Evolutionary conservation across 495 filamentous ascomycete genomes (phyloP), one percentile per base, ranked within the genome.

Genomic region (Melanomma pulvis-pyrius): DNA sequence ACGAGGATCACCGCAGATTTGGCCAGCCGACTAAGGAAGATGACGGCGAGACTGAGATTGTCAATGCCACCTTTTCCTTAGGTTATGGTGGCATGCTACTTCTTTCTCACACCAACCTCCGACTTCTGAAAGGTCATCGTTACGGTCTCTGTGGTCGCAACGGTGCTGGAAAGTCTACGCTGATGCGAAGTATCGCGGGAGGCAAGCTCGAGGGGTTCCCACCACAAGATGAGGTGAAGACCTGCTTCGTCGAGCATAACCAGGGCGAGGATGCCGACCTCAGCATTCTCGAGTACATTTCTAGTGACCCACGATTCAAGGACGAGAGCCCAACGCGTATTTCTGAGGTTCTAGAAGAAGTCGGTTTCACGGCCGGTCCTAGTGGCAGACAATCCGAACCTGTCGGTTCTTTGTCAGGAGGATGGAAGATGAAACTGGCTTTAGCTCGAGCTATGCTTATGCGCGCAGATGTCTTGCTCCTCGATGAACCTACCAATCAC

Each of bases 371-470:
- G 2, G 78, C 90, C 68, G 93, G 93, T 11, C 92, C 92, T 0
- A 89, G 94, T 67, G 96, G 94, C 61, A 87, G 89, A 28, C 93
- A 97, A 75, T 82, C 86, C 30, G 88, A 96, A 74, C 88, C 85
- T 53, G 96, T 98, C 59, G 93, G 94, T 63, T 96, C 93, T 28
- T 82, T 98, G 21, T 99, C 94, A n/a, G 94, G 94, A 76, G 94
- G 94, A 73, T 99, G 94, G 94, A 98, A 99, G 86, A 99, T 99
- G 94, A 99, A 99, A 86, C 80, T 99, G 59, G 94, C 94, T 61
- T 82, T 99, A 71, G 94, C 96, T 56, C 86, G 94, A 72, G 94
- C 94, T 64, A 98, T 99, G 94, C 84, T 99, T 68, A 89, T 90
- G 84, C 90, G 88, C 74, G 94, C 94, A 36, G 93, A 99, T 77